phyloP scores from a whole-genome alignment of 1,139 yeast species.

The Candida smagusa region DNA sequence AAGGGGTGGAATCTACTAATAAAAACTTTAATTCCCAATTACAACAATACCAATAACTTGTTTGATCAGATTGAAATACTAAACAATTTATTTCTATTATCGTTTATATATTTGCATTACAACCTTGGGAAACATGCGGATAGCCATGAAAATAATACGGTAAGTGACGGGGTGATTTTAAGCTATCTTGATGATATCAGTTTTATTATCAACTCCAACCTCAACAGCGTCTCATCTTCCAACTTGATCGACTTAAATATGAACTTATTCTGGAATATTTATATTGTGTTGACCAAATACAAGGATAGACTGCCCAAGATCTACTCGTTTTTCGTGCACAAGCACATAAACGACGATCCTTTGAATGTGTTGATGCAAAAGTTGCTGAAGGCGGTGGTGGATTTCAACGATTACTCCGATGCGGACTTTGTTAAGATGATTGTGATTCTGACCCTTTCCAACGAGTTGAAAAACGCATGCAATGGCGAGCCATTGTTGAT shows the following conservation, averaged over 20 bases:
- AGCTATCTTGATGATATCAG: slow-evolving; percentile 46
- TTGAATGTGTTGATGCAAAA: slow-evolving; percentile 11
- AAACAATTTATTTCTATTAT: slow-evolving; percentile 30
- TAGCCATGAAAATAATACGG: slow-evolving; percentile 11
- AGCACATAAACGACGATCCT: slow-evolving; percentile 13
- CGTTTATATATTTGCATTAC: slow-evolving; percentile 28
- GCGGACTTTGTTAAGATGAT: slow-evolving; percentile 32
- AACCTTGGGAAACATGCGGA: slow-evolving; percentile 19
- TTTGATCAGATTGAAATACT: slow-evolving; percentile 42
- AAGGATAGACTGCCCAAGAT: slow-evolving; percentile 38
- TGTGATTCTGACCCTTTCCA: slow-evolving; percentile 35
- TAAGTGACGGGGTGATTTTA: slow-evolving; percentile 27
- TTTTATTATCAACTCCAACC: slow-evolving; percentile 16
- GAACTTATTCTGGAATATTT: slow-evolving; percentile 43
- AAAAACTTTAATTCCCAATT: slow-evolving; percentile 41
- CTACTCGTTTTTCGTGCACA: slow-evolving; percentile 31
- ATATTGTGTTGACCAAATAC: slow-evolving; percentile 37
- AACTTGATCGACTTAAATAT: slow-evolving; percentile 20
- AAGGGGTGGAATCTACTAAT: slow-evolving; percentile 46
- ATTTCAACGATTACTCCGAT: slow-evolving; percentile 20
- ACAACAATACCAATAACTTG: slow-evolving; percentile 23
- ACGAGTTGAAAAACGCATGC: slow-evolving; percentile 39
- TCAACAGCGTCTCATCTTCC: slow-evolving; percentile 14
- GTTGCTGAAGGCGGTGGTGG: slow-evolving; percentile 15
- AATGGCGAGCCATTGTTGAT: slow-evolving; percentile 28